A percentile compares a stretch with the other conserved stretches of the same genome.
phyloP scores from a whole-genome alignment of 805 yeast species.

The Metschnikowia cerradonensis region DNA sequence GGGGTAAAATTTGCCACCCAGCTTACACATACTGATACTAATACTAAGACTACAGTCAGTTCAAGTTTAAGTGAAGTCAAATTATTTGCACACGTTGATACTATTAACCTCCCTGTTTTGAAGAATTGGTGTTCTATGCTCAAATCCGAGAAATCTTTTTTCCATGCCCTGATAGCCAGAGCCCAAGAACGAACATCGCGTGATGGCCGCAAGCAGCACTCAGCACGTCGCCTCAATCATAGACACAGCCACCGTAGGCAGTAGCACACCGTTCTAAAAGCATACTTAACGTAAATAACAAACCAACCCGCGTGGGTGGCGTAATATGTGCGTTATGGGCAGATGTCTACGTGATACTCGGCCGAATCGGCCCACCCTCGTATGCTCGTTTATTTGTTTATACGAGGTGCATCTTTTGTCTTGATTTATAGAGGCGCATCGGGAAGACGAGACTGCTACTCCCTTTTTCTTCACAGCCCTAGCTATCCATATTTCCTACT shows the following conservation, averaged over 20 bases:
- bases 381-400: slow-evolving; percentile 11
- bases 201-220: neutral
- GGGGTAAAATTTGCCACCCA: too few relatives aligned
- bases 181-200: neutral
- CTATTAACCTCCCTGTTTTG: too few relatives aligned
- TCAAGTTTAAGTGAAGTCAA: too few relatives aligned
- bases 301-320: neutral
- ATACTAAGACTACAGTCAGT: too few relatives aligned
- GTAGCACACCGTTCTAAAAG: neutral
- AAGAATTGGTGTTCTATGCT: too few relatives aligned
- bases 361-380: slow-evolving; percentile 13
- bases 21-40: too few relatives aligned
- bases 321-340: slow-evolving; percentile 1
- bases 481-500: too few relatives aligned
- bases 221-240: neutral
- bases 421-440: slow-evolving; percentile 2
- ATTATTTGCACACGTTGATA: too few relatives aligned
- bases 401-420: slow-evolving; percentile 2
- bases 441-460: neutral
- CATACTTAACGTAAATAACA: neutral
- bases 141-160: too few relatives aligned
- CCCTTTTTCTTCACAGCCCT: neutral
- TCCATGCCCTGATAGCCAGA: too few relatives aligned
- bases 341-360: slow-evolving; percentile 5
- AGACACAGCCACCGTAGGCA: neutral